These are phyloP conservation scores for Clathrospora elynae DNA, from an alignment of 2,329 filamentous ascomycete genomes.

Conservation along the genomic window DNA sequence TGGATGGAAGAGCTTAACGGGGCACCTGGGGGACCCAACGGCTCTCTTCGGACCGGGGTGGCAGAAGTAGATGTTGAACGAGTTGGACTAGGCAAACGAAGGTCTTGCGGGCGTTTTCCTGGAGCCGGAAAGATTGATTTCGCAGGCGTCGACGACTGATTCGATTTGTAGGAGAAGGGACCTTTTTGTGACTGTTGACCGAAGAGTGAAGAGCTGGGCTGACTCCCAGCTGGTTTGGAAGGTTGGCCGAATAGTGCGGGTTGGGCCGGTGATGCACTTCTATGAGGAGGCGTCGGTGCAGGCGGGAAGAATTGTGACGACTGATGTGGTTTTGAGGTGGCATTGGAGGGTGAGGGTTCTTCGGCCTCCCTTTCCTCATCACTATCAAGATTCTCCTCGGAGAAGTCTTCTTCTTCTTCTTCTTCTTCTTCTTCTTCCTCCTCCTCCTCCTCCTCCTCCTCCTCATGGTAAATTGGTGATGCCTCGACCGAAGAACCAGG, in stretches of 20 bases:
- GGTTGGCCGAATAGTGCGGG: conserved; percentile 26
- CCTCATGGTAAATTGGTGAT: conserved; percentile 38
- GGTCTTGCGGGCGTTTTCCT: conserved; percentile 53
- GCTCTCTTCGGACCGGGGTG: conserved; percentile 33
- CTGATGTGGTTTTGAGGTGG: conserved; percentile 23
- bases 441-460: conserved; percentile 41
- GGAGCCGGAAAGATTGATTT: conserved; percentile 59
- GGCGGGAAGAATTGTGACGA: conserved; percentile 35
- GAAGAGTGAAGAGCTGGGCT: conserved; percentile 24
- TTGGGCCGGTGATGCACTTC: conserved; percentile 26
- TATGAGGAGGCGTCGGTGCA: conserved; percentile 41
- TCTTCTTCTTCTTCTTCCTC: conserved; percentile 51
- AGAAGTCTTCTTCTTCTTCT: conserved; percentile 45
- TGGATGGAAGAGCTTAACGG: conserved; percentile 40
- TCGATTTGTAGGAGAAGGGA: conserved; percentile 16
- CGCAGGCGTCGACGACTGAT: conserved; percentile 27
- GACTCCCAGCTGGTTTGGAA: conserved; percentile 12
- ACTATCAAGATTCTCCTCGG: conserved; percentile 49
- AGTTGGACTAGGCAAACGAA: conserved; percentile 74
- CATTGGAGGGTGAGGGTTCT: conserved; percentile 45
- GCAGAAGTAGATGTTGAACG: conserved; percentile 61
- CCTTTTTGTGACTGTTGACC: conserved; percentile 21
- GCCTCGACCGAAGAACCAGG: conserved; percentile 43
- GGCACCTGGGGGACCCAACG: conserved; percentile 40
- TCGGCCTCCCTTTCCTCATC: conserved; percentile 51